Evolutionary conservation across 352 stramenopile genomes (phyloP), one percentile per base, ranked within the genome.

Genomic region (Phytophthora multivora): DNA sequence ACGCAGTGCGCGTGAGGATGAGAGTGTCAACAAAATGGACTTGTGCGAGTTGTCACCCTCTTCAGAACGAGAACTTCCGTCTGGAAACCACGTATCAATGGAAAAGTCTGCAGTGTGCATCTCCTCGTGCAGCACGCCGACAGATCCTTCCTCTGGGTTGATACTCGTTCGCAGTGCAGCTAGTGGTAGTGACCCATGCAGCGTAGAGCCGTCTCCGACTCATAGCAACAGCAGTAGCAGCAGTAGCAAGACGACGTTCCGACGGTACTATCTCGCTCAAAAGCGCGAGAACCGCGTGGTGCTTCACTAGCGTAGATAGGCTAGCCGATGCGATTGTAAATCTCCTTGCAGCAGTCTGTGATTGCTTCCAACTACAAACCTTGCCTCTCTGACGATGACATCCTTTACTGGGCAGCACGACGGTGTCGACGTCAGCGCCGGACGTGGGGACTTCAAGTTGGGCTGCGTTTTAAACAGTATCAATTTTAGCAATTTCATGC

Each of bases 231-330:
- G 46, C 6, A 59, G 52, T 12, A 61, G 59, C 36, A 64, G 41
- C 21, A 48, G 30, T 15, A 66, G 45, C 30, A 67, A 63, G 38
- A 38, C 45, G 40, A 75, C 50, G 41, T 81, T 81, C 40, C 69
- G 69, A 19, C 54, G 69, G 35, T 81, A 81, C 49, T 81, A 81
- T 46, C 59, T 81, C 25, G 60, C 69, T 9, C 51, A 63, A 21
- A 72, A 72, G 46, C 57, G 42, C 54, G 62, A 51, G 19, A 58
- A 48, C 21, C 59, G 55, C 49, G 39, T 45, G 18, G 21, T 60
- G 30, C 61, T 66, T 12, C 53, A 69, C 1, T 53, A 69, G 36
- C 18, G 13, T 45, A 38, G 23, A 15, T 39, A 8, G 9, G 3
- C 8, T 13, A 33, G 28, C 28, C 8, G 28, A 51, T 66, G n/a